A percentile compares a stretch with the other conserved stretches of the same genome.
Conservation (phyloP, 2,329 filamentous ascomycete genomes). For the Gliomastix tumulicola region DNA sequence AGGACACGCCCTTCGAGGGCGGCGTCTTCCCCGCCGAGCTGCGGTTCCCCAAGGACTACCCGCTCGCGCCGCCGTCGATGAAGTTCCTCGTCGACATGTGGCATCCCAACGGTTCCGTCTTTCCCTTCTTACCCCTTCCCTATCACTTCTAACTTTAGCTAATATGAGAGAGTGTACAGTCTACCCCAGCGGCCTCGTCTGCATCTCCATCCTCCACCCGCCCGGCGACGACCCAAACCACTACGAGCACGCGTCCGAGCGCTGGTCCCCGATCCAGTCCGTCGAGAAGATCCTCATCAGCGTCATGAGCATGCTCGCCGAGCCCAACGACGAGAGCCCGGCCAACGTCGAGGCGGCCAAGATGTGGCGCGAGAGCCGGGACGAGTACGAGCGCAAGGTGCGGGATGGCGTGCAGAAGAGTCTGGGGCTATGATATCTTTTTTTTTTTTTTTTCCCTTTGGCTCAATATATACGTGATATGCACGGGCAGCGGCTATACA, state of each 20-base stretch:
- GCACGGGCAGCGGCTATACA: too few species aligned
- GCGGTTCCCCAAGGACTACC: constrained; percentile 93
- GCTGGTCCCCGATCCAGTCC: constrained; percentile 94
- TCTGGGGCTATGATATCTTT: constrained; percentile 71
- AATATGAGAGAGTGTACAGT: constrained; percentile 43
- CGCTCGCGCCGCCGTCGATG: constrained; percentile 93
- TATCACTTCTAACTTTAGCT: background rate
- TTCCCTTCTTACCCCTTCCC: constrained; percentile 1
- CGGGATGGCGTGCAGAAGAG: constrained; percentile 73
- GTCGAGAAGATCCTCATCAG: constrained; percentile 96
- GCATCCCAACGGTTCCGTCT: constrained; percentile 78
- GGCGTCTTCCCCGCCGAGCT: constrained; percentile 93
- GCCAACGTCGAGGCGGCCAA: constrained; percentile 95
- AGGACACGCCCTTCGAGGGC: constrained; percentile 92
- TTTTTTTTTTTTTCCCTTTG: too few species aligned
- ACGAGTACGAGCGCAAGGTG: constrained; percentile 82
- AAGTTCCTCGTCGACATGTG: constrained; percentile 90
- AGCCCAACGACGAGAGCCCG: constrained; percentile 94
- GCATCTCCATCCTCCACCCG: constrained; percentile 96
- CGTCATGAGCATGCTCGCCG: constrained; percentile 97
- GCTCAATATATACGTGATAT: too few species aligned
- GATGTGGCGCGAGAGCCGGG: constrained; percentile 83
- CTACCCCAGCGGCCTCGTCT: constrained; percentile 85
- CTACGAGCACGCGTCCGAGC: constrained; percentile 92
- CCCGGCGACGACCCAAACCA: constrained; percentile 97